Conservation (phyloP, 768 basidiomycete genomes). For the Cyathus striatus region DNA sequence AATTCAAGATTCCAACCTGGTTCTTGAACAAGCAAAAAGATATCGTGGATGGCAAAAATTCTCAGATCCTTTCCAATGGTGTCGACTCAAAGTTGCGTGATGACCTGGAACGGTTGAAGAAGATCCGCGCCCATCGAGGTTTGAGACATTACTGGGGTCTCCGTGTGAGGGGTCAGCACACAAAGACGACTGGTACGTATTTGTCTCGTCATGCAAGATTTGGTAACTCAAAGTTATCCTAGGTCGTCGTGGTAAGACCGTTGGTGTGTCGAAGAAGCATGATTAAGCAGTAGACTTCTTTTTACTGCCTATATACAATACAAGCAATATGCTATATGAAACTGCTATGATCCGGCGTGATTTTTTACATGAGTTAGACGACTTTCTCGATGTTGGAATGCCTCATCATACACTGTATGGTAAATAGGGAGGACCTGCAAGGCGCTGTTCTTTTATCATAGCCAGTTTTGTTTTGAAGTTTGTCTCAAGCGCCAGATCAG, state of each 20-base stretch:
- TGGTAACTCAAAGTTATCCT: slow-evolving; percentile 2
- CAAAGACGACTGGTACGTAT: slow-evolving; percentile 91
- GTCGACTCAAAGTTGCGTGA: slow-evolving; percentile 99
- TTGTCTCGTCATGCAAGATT: neutral
- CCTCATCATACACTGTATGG: no score
- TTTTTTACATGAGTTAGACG: no score
- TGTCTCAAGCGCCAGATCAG: no score
- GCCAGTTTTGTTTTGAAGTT: no score
- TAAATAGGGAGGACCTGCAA: no score
- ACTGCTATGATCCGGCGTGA: no score
- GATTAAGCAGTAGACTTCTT: no score
- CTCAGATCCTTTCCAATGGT: slow-evolving; percentile 91
- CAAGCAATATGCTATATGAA: neutral
- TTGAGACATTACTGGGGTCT: slow-evolving; percentile 91
- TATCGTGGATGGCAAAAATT: slow-evolving; percentile 95
- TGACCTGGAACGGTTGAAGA: slow-evolving; percentile 97
- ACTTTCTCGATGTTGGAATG: no score
- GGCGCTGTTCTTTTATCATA: no score
- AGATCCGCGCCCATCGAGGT: slow-evolving; percentile 96
- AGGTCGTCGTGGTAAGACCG: slow-evolving; percentile 95
- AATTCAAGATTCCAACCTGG: slow-evolving; percentile 99
- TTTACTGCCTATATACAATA: no score
- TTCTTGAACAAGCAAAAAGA: slow-evolving; percentile 99
- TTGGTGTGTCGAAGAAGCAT: slow-evolving; percentile 93
- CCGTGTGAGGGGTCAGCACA: slow-evolving; percentile 97